Conservation (phyloP, 1,139 yeast species). For the Candida neerlandica region DNA sequence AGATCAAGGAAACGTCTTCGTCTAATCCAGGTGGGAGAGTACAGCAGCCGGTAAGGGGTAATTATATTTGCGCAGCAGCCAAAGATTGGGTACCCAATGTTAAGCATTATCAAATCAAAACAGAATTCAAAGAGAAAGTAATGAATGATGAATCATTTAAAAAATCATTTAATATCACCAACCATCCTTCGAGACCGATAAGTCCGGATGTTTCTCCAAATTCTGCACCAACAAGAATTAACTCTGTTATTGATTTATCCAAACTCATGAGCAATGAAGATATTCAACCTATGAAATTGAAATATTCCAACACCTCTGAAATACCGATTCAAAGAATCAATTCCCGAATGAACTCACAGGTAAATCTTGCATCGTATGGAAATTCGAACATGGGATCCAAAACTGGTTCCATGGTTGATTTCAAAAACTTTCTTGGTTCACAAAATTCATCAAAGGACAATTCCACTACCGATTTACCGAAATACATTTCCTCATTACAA, state of each 20-base stretch:
- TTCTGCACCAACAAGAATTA: conserved; percentile 46
- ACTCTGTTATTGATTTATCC: conserved; percentile 46
- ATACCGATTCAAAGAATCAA: conserved; percentile 45
- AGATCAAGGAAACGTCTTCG: conserved; percentile 20
- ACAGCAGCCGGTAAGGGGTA: conserved; percentile 8
- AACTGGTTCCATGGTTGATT: conserved; percentile 7
- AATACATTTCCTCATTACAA: conserved; percentile 17
- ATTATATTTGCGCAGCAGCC: conserved; percentile 39
- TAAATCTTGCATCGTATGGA: conserved; percentile 13
- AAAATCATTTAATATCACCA: conserved; percentile 30
- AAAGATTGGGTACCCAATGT: conserved; percentile 42
- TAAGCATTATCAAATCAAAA: conserved; percentile 31
- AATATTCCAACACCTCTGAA: conserved; percentile 42
- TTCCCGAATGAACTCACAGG: conserved; percentile 45
- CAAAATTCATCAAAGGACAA: conserved; percentile 24
- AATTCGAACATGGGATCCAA: neutral
- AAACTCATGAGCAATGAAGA: conserved; percentile 40
- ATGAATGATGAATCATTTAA: conserved; percentile 47
- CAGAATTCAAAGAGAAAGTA: conserved; percentile 39
- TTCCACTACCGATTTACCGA: conserved; percentile 32
- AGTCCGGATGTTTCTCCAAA: conserved; percentile 50
- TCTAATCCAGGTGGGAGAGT: conserved; percentile 11
- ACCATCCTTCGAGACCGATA: conserved; percentile 39
- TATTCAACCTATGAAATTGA: conserved; percentile 45
- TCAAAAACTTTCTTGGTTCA: neutral